These are phyloP conservation scores for Amanita inopinata DNA, from an alignment of 768 basidiomycete genomes.

Conservation along the genomic window DNA sequence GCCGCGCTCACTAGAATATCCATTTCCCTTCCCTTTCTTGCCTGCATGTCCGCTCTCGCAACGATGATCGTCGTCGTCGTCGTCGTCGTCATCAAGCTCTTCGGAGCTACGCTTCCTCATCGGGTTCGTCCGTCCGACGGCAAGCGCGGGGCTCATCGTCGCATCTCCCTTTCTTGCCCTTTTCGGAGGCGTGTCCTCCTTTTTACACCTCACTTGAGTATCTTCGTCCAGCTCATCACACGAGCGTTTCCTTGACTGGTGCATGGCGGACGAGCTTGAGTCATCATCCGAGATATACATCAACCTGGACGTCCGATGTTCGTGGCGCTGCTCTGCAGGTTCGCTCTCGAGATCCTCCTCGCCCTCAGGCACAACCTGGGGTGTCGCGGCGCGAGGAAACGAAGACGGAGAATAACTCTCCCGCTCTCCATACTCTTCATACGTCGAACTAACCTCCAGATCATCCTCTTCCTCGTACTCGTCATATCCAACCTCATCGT, in stretches of 20 bases:
- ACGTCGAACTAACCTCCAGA: conserved; percentile 23
- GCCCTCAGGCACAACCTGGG: conserved; percentile 1
- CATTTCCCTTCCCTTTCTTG: not conserved
- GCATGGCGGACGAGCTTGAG: not conserved
- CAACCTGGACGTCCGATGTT: not conserved
- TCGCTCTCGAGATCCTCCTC: conserved; percentile 12
- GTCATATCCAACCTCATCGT: conserved; percentile 17
- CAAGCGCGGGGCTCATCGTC: not conserved
- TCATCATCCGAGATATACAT: conserved; percentile 2
- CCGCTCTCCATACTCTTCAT: conserved; percentile 20
- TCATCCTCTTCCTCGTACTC: conserved; percentile 19
- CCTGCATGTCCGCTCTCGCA: too few species aligned
- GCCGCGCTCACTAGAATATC: too few species aligned
- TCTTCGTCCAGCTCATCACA: conserved; percentile 14
- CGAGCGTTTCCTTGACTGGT: conserved; percentile 14
- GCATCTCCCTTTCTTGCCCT: conserved; percentile 10
- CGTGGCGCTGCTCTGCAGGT: not conserved
- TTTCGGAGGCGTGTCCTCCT: conserved; percentile 13
- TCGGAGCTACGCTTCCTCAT: conserved; percentile 41
- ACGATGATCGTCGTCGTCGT: conserved; percentile 6
- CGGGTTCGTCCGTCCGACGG: conserved; percentile 2
- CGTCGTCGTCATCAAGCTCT: conserved; percentile 30
- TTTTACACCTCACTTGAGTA: not conserved
- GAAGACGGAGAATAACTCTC: conserved; percentile 10
- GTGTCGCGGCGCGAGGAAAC: not conserved